phyloP scores from a whole-genome alignment of 768 basidiomycete genomes.

The Neoboletus subvelutipes region DNA sequence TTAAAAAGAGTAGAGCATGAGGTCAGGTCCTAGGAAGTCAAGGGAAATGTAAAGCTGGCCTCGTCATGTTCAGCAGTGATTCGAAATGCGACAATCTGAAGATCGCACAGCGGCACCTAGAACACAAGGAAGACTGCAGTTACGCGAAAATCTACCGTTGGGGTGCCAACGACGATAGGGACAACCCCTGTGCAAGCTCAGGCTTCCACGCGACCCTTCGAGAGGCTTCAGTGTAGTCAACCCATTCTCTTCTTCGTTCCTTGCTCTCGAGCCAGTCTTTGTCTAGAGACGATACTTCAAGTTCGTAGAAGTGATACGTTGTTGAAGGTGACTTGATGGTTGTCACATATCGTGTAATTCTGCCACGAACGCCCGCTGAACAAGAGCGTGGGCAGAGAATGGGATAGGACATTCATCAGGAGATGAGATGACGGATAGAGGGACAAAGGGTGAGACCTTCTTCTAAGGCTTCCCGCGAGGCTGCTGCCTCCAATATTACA shows the following conservation, averaged over 20 bases:
- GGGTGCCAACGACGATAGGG: conserved; percentile 68
- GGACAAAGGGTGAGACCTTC: conserved; percentile 91
- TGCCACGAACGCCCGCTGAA: conserved; percentile 84
- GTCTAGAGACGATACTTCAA: conserved; percentile 77
- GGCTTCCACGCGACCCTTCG: conserved; percentile 77
- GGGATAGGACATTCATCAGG: conserved; percentile 59
- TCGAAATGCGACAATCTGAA: conserved; percentile 12
- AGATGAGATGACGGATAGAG: conserved; percentile 69
- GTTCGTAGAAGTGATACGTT: conserved; percentile 89
- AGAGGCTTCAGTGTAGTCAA: conserved; percentile 81
- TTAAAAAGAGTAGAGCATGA: conserved; percentile 29
- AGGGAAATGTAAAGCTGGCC: conserved; percentile 19
- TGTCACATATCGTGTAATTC: conserved; percentile 79
- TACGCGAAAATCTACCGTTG: conserved; percentile 39
- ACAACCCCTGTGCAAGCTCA: conserved; percentile 78
- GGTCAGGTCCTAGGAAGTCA: conserved; percentile 23
- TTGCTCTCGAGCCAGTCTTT: conserved; percentile 78
- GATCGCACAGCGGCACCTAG: conserved; percentile 13
- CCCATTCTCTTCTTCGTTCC: conserved; percentile 84
- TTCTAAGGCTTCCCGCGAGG: conserved; percentile 90
- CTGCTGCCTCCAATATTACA: conserved; percentile 80
- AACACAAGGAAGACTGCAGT: conserved; percentile 4
- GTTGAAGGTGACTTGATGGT: conserved; percentile 77
- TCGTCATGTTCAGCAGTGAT: conserved; percentile 14
- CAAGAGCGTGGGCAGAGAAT: conserved; percentile 33